Evolutionary conservation across 306 rosid species (phyloP), one percentile per base, ranked within the genome.

Genomic region (Pyrus betulifolia): DNA sequence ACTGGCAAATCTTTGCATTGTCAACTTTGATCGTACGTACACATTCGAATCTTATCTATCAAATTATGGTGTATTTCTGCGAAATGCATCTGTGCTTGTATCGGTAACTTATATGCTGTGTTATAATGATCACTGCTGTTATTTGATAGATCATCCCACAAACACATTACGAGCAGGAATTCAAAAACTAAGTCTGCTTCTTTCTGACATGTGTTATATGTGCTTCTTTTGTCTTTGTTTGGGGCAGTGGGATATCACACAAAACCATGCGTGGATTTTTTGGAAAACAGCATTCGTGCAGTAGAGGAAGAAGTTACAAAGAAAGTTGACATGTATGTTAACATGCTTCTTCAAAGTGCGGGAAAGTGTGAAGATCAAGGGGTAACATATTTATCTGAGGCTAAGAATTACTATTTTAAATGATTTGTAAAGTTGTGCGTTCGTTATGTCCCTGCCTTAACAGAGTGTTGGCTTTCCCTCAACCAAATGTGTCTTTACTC

Each of bases 241-340:
- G 73, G 72, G 74, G 51, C 63, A 92, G 97, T 92, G 96, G 97
- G 96, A 58, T 90, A 80, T 82, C 90, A 75, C 51, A 79, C 85
- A 23, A 84, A 82, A 81, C 90, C 93, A 70, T 79, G 76, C 64
- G 79, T 86, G 2, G 92, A 92, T 27, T 80, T 89, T 68, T 75
- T 88, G 60, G 93, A 87, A 70, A 87, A 87, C 0, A 86, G 84
- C 78, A 69, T 70, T 78, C 89, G 91, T 49, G 84, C 87, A 22
- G 88, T 89, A 84, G 93, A 92, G 84, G 96, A 90, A 64, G 91
- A 90, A 87, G 96, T 88, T 79, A 82, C 79, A 28, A 87, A 81
- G 88, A 92, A 86, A 90, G 84, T 87, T 76, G 91, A 89, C 61
- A 74, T 74, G 18, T 93, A 90, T 76, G 88, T 86, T 33, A 81